Evolutionary conservation across 495 filamentous ascomycete genomes (phyloP).

Genomic region (Immersiella caudata): DNA sequence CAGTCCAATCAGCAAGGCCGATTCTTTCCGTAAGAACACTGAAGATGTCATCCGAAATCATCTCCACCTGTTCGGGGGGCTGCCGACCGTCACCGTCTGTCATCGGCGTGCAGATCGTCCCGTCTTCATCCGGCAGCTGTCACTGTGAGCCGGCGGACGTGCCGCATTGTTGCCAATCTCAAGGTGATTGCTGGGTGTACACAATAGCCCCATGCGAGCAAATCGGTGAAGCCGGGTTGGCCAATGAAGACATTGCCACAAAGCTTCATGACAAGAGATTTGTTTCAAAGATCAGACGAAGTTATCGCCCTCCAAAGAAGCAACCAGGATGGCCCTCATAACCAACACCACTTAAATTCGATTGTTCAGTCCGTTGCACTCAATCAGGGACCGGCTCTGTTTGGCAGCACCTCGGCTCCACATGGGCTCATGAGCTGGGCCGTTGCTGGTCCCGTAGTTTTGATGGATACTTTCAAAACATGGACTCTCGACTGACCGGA

Average conservation of each 20-base stretch:
- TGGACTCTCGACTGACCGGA: neutral
- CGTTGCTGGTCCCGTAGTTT: neutral
- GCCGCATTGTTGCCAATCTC: neutral
- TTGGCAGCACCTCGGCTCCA: neutral
- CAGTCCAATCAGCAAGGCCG: constrained; percentile 6
- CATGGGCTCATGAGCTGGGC: neutral
- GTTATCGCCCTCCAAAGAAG: neutral
- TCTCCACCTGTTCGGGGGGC: constrained; percentile 7
- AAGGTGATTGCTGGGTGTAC: neutral
- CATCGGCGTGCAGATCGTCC: constrained; percentile 15
- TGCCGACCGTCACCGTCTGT: constrained; percentile 5
- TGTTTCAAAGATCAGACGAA: too few relatives aligned
- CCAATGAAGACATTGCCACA: too few relatives aligned
- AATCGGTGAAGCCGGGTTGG: too few relatives aligned
- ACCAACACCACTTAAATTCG: neutral
- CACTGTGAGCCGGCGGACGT: neutral
- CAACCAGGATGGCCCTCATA: neutral
- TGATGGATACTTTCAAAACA: neutral
- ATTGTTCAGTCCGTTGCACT: neutral
- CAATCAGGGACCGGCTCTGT: neutral
- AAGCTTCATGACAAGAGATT: too few relatives aligned
- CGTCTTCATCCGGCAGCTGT: neutral
- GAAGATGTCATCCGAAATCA: constrained; percentile 21
- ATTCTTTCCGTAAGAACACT: constrained; percentile 6
- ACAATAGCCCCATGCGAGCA: neutral